These are phyloP conservation scores for Phycomyces nitens DNA, from an alignment of 192 early-diverging fungal genomes.

Conservation along the genomic window DNA sequence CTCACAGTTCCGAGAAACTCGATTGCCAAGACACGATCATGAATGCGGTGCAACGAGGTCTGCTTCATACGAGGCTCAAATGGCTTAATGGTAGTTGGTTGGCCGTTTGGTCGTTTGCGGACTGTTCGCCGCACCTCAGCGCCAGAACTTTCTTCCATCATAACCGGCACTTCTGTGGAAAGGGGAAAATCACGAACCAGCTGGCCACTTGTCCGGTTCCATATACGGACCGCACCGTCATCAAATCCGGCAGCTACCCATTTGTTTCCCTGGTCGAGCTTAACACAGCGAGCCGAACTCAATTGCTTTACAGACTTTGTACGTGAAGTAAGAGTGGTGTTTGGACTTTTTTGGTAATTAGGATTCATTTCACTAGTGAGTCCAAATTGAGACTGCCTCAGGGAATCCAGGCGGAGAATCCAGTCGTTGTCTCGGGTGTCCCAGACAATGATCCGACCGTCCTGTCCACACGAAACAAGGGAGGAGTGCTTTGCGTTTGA, in stretches of 20 bases:
- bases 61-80: not conserved
- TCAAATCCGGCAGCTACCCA: constrained; percentile 25
- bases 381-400: constrained; percentile 2
- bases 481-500: constrained; percentile 12
- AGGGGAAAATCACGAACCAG: constrained; percentile 5
- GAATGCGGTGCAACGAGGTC: not conserved
- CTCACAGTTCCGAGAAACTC: constrained; percentile 20
- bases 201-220: constrained; percentile 14
- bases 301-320: not conserved
- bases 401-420: constrained; percentile 30
- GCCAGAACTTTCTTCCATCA: not conserved
- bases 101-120: too few relatives aligned
- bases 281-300: constrained; percentile 8
- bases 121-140: too few relatives aligned
- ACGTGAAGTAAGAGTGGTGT: not conserved
- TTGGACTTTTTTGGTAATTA: not conserved
- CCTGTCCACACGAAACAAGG: constrained; percentile 26
- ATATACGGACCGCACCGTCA: constrained; percentile 27
- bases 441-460: constrained; percentile 32
- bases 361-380: constrained; percentile 3
- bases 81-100: too few relatives aligned
- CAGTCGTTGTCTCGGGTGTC: constrained; percentile 14
- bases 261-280: constrained; percentile 18
- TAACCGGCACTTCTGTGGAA: not conserved
- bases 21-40: constrained; percentile 15